phyloP scores from a whole-genome alignment of 2,329 filamentous ascomycete genomes.

The Aspergillus sp. region DNA sequence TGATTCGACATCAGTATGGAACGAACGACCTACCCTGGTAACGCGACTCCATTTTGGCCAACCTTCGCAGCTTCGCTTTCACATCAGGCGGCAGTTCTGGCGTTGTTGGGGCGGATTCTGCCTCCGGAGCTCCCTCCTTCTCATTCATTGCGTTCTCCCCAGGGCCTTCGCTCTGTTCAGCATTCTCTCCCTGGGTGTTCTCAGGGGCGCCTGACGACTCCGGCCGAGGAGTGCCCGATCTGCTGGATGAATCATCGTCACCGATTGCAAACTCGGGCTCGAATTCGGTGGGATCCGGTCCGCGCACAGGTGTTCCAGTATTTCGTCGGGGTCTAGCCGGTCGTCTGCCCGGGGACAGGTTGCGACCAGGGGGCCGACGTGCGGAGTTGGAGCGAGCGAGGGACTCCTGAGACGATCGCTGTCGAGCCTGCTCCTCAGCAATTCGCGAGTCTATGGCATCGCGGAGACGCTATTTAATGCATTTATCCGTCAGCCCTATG shows the following conservation, averaged over 20 bases:
- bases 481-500: neutral
- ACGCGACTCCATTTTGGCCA: conserved; percentile 86
- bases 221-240: conserved; percentile 59
- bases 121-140: conserved; percentile 23
- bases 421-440: conserved; percentile 85
- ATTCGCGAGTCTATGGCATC: conserved; percentile 84
- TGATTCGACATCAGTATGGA: neutral
- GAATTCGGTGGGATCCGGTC: conserved; percentile 82
- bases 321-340: conserved; percentile 34
- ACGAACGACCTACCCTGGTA: conserved; percentile 66
- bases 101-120: conserved; percentile 26
- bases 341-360: conserved; percentile 29
- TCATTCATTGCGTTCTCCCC: conserved; percentile 19
- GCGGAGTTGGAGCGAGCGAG: conserved; percentile 45
- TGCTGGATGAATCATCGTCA: conserved; percentile 70
- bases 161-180: conserved; percentile 22
- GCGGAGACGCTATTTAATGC: conserved; percentile 65
- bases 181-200: conserved; percentile 20
- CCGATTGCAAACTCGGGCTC: conserved; percentile 84
- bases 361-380: conserved; percentile 36
- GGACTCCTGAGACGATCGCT: conserved; percentile 54
- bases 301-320: conserved; percentile 50
- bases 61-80: conserved; percentile 70
- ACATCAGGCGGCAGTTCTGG: conserved; percentile 72
- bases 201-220: conserved; percentile 41